Percentiles rank a stretch among this genome's conserved stretches.
phyloP scores from a whole-genome alignment of 305 asterid species.

The Petunia hybrid region DNA sequence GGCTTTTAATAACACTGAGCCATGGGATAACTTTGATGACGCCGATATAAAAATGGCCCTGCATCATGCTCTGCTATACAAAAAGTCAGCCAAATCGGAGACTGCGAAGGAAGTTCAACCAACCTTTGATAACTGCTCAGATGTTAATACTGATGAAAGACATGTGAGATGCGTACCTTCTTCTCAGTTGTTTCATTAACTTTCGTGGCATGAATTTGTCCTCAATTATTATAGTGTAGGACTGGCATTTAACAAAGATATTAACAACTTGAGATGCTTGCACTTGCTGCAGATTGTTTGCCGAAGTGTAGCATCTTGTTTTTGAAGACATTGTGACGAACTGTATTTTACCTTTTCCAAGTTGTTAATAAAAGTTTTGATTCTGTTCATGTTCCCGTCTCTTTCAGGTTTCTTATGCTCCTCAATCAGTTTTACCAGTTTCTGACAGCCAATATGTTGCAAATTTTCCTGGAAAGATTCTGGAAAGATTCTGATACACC shows the following conservation, averaged over 20 bases:
- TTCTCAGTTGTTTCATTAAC: constrained; percentile 27
- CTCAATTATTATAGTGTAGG: not conserved
- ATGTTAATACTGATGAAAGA: constrained; percentile 32
- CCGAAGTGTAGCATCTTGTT: constrained; percentile 6
- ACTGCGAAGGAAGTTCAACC: constrained; percentile 42
- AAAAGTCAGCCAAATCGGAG: constrained; percentile 61
- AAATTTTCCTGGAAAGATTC: constrained; percentile 48
- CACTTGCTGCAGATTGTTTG: constrained; percentile 8
- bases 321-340: not conserved
- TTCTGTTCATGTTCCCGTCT: constrained; percentile 32
- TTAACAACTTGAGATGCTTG: constrained; percentile 6
- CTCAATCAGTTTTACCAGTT: constrained; percentile 42
- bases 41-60: constrained; percentile 61
- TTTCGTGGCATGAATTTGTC: not conserved
- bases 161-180: constrained; percentile 55
- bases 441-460: constrained; percentile 49
- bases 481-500: constrained; percentile 57
- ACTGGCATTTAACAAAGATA: constrained; percentile 15
- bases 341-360: not conserved
- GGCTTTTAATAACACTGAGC: not conserved
- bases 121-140: constrained; percentile 38
- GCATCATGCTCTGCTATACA: constrained; percentile 67
- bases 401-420: constrained; percentile 41
- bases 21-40: constrained; percentile 88
- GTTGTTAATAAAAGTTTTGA: not conserved